phyloP scores from a whole-genome alignment of 2,329 filamentous ascomycete genomes.

The Daldinia sp. region DNA sequence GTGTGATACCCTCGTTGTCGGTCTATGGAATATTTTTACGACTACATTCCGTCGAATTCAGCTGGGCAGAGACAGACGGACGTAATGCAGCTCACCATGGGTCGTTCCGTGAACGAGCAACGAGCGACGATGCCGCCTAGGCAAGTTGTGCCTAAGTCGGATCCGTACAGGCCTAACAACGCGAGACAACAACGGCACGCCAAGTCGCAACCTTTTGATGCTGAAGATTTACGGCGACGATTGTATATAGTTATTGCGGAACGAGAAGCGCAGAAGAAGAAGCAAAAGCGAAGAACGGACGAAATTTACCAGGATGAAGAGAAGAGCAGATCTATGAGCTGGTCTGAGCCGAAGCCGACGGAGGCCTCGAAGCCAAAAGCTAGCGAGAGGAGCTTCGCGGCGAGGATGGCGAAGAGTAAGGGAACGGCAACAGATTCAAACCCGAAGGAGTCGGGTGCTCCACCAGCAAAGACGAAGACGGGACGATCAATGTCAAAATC shows the following conservation, averaged over 20 bases:
- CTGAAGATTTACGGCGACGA: constrained; percentile 63
- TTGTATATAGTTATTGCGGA: constrained; percentile 60
- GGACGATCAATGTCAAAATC: constrained; percentile 30
- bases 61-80: not conserved
- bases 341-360: not conserved
- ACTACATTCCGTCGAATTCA: not conserved
- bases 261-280: constrained; percentile 54
- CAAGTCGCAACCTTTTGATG: constrained; percentile 56
- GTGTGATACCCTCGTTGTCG: constrained; percentile 1
- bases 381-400: constrained; percentile 26
- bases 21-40: not conserved
- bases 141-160: constrained; percentile 23
- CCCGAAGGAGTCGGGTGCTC: constrained; percentile 2
- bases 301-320: constrained; percentile 23
- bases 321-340: constrained; percentile 1
- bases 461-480: constrained; percentile 14
- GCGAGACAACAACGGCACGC: constrained; percentile 22
- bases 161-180: constrained; percentile 17
- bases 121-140: constrained; percentile 2
- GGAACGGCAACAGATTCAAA: not conserved
- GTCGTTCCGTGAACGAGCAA: constrained; percentile 15
- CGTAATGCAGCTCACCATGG: constrained; percentile 36
- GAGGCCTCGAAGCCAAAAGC: constrained; percentile 18
- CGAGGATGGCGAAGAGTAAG: constrained; percentile 23
- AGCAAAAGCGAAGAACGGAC: constrained; percentile 43